These are phyloP conservation scores for Jaapia argillacea DNA, from an alignment of 768 basidiomycete species.

Conservation along the genomic window DNA sequence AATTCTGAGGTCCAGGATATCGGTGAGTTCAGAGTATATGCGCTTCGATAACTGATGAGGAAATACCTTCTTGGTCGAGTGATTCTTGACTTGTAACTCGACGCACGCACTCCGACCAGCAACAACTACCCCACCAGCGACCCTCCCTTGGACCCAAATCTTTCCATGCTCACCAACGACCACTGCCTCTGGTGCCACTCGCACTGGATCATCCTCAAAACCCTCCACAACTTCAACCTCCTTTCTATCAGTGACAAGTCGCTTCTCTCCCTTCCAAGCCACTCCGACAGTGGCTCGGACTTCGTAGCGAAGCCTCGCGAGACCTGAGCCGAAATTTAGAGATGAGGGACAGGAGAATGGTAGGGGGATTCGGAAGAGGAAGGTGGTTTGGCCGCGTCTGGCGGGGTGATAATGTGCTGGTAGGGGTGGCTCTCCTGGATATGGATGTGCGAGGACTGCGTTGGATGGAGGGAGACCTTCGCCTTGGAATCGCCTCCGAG, in stretches of 20 bases:
- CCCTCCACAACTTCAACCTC: slow-evolving; percentile 57
- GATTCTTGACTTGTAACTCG: slow-evolving; percentile 75
- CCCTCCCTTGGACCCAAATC: slow-evolving; percentile 62
- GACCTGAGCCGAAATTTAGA: slow-evolving; percentile 57
- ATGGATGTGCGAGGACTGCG: slow-evolving; percentile 58
- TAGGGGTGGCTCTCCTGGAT: slow-evolving; percentile 46
- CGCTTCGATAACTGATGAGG: too few relatives aligned
- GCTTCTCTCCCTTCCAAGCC: slow-evolving; percentile 64
- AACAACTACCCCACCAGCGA: slow-evolving; percentile 53
- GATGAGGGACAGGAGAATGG: slow-evolving; percentile 61
- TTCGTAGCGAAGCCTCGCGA: slow-evolving; percentile 66
- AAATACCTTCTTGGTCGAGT: slow-evolving; percentile 67
- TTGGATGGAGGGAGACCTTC: slow-evolving; percentile 78
- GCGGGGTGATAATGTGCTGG: slow-evolving; percentile 63
- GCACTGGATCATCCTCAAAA: slow-evolving; percentile 24
- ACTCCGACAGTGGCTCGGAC: slow-evolving; percentile 64
- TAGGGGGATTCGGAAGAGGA: slow-evolving; percentile 70
- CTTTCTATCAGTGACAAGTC: slow-evolving; percentile 53
- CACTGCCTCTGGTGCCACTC: slow-evolving; percentile 43
- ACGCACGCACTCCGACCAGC: slow-evolving; percentile 65
- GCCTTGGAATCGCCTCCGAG: slow-evolving; percentile 67
- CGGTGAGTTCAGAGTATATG: background rate
- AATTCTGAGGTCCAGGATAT: slow-evolving; percentile 42
- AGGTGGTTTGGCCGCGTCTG: slow-evolving; percentile 66
- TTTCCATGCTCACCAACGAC: slow-evolving; percentile 72